Evolutionary conservation across 2,329 filamentous ascomycete species (phyloP).

Genomic region (Pleomassaria siparia): DNA sequence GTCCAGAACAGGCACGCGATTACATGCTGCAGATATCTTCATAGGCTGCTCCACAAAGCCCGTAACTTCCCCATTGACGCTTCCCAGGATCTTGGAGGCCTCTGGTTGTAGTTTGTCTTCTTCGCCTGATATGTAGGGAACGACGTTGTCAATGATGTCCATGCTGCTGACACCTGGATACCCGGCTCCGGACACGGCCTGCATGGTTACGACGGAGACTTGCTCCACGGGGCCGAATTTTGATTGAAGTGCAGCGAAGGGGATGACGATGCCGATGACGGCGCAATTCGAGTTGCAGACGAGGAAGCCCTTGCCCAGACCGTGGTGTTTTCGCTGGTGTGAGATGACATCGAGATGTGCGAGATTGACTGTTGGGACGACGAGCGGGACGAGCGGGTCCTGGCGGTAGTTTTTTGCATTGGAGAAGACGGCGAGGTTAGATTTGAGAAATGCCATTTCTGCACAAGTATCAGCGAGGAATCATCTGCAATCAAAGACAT

Average conservation of each 20-base stretch:
- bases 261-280: conserved; percentile 93
- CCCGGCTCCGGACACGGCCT: conserved; percentile 90
- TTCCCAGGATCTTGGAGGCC: conserved; percentile 89
- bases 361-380: conserved; percentile 94
- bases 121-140: conserved; percentile 90
- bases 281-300: conserved; percentile 99
- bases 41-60: conserved; percentile 78
- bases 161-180: conserved; percentile 87
- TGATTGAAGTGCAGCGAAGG: conserved; percentile 85
- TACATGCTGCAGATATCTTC: conserved; percentile 83
- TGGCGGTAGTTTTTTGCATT: conserved; percentile 97
- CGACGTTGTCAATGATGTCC: conserved; percentile 95
- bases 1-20: conserved; percentile 90
- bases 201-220: conserved; percentile 90
- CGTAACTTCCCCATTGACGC: conserved; percentile 68
- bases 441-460: conserved; percentile 87
- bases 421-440: conserved; percentile 89
- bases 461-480: conserved; percentile 5
- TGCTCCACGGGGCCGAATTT: conserved; percentile 76
- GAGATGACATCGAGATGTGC: conserved; percentile 83
- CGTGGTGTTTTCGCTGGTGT: conserved; percentile 76
- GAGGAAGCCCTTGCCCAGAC: conserved; percentile 81
- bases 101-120: conserved; percentile 96
- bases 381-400: conserved; percentile 85
- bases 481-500: too few relatives aligned